Base-by-base conservation (phyloP, 2,329 filamentous ascomycete genomes). In the Talaromyces funiculosus region DNA sequence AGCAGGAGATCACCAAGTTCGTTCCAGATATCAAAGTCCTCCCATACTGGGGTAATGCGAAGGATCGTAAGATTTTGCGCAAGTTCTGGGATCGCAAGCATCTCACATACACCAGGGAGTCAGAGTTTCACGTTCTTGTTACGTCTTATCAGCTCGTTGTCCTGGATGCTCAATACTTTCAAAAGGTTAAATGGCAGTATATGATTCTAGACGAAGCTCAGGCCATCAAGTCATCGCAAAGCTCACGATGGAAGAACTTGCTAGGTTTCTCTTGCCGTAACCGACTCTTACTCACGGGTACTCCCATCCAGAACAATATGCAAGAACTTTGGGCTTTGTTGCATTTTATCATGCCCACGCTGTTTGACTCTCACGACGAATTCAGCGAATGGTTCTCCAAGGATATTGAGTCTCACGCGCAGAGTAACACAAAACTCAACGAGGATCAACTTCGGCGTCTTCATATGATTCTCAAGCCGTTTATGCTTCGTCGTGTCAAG, bases 21-120 rank as follows among this genome's bases (percentile, higher is more conserved):
- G 92, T 99, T 1, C 94, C 94, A 0, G 86, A 90, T 61, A 86
- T 99, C 74, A 97, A 97, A 77, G 92, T 96, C 31, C 80, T 99
- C 37, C 94, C 94, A 2, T 99, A 99, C 80, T 99, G 94, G 94
- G 94, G 94, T 67, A 94, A 88, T 60, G 92, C 92, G 12, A 90
- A 88, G 63, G 94, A 99, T 72, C 87, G 94, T 68, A 99, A 99
- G 76, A 90, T 97, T 53, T 82, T 99, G 61, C 90, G 94, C 61
- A 99, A 97, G 77, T 97, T 97, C 78, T 99, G 94, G 94, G 94
- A 99, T 74, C 88, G 94, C 69, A 97, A 97, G 78, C 92, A 97
- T 73, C 89, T 93, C 67, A 97, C 92, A 3, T 99, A 99, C 77
- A 92, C 86, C 69, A 90, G 90, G 70, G 92, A 97, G 61, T 92